These are phyloP conservation scores for Chlorella sp. DNA, from an alignment of 139 green algal genomes.

Conservation along the genomic window DNA sequence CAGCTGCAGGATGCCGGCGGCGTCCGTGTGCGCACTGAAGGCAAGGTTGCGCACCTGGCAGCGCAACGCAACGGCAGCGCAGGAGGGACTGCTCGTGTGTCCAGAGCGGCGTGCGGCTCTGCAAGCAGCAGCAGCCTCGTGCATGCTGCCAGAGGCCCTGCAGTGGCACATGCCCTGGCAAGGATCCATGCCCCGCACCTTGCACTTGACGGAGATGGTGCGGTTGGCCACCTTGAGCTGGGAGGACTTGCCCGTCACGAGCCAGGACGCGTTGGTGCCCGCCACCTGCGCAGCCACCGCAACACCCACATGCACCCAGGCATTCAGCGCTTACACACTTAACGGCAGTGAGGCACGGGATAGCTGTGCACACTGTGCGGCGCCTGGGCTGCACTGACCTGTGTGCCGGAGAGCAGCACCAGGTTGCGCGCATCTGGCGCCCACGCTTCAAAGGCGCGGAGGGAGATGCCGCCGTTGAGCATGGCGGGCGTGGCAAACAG, in stretches of 20 bases:
- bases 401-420: conserved; percentile 62
- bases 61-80: not conserved
- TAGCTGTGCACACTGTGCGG: not conserved
- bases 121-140: too few relatives aligned
- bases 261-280: conserved; percentile 38
- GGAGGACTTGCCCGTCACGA: conserved; percentile 7
- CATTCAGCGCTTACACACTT: not conserved
- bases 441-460: conserved; percentile 70
- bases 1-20: conserved; percentile 58
- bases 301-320: not conserved
- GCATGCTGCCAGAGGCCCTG: too few relatives aligned
- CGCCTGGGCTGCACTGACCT: conserved; percentile 17
- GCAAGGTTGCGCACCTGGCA: conserved; percentile 48
- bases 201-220: conserved; percentile 33
- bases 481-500: conserved; percentile 76
- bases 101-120: too few relatives aligned
- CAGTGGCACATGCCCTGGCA: too few relatives aligned
- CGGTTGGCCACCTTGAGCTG: conserved; percentile 21
- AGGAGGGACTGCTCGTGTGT: too few relatives aligned
- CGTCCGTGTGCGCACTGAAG: conserved; percentile 66
- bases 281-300: conserved; percentile 3
- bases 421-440: conserved; percentile 48
- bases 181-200: too few relatives aligned
- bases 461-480: conserved; percentile 54
- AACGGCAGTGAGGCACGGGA: not conserved